phyloP scores from a whole-genome alignment of 2,329 filamentous ascomycete species.

The Diaporthe ampelina region DNA sequence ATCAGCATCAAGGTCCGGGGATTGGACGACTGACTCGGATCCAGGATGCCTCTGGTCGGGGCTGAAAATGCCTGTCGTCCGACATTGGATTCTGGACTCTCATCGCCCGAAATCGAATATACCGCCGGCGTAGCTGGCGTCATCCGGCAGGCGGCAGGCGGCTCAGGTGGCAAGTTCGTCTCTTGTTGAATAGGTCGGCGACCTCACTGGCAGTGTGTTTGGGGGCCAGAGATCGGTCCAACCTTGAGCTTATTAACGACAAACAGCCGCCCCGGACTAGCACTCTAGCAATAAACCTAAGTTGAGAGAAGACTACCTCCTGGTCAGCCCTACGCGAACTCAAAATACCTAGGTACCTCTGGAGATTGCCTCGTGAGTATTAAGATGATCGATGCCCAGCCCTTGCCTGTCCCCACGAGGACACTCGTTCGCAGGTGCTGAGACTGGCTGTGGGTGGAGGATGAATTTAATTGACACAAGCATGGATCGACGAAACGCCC shows the following conservation, averaged over 20 bases:
- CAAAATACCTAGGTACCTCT: not conserved
- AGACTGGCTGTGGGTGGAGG: constrained; percentile 1
- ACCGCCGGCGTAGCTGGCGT: constrained; percentile 20
- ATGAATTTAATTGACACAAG: constrained; percentile 33
- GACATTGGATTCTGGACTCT: not conserved
- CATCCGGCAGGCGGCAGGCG: constrained; percentile 10
- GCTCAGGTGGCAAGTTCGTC: not conserved
- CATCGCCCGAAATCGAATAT: constrained; percentile 11
- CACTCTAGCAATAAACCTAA: not conserved
- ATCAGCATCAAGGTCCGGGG: constrained; percentile 8
- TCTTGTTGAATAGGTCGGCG: not conserved
- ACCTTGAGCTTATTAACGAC: not conserved
- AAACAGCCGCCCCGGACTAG: not conserved
- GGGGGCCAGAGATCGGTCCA: not conserved
- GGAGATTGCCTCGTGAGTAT: constrained; percentile 3
- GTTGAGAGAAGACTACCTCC: not conserved
- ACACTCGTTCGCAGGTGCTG: not conserved
- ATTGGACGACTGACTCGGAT: constrained; percentile 15
- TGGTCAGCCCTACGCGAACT: constrained; percentile 11
- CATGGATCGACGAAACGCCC: constrained; percentile 38
- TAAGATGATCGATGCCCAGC: not conserved
- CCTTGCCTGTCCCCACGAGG: not conserved
- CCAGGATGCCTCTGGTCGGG: constrained; percentile 23
- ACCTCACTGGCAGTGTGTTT: too few species aligned
- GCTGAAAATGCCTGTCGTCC: constrained; percentile 17